Evolutionary conservation across 371 early-diverging fungal genomes (phyloP).

Genomic region (Mitosporidium daphniae): DNA sequence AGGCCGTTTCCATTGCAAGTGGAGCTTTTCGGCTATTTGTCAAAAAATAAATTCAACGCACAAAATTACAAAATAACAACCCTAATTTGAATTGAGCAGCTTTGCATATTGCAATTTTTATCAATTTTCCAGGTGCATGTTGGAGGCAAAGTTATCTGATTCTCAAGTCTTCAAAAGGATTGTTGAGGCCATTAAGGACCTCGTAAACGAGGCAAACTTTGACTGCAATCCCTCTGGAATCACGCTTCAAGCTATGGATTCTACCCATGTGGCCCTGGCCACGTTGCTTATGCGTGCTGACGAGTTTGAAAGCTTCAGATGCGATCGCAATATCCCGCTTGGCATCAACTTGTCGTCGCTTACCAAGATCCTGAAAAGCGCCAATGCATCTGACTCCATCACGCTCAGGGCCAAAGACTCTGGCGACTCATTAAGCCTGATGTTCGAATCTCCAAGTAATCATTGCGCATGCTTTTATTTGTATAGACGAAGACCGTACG

Average conservation of each 20-base stretch:
- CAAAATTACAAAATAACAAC: too few species aligned
- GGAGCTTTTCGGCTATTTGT: too few species aligned
- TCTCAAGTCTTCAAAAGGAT: constrained; percentile 32
- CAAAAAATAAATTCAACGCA: too few species aligned
- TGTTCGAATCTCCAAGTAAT: constrained; percentile 28
- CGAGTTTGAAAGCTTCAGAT: constrained; percentile 73
- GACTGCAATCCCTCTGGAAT: constrained; percentile 79
- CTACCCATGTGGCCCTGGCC: constrained; percentile 75
- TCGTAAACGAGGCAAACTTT: constrained; percentile 81
- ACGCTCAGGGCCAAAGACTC: constrained; percentile 44
- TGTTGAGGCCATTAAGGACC: constrained; percentile 77
- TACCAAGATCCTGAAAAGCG: constrained; percentile 67
- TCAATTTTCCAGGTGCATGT: too few species aligned
- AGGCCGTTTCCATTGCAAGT: too few species aligned
- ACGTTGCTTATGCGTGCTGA: constrained; percentile 41
- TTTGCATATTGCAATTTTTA: too few species aligned
- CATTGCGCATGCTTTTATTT: constrained; percentile 1
- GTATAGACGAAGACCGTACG: constrained; percentile 29
- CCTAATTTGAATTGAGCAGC: too few species aligned
- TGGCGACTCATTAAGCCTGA: constrained; percentile 32
- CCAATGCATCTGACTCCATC: constrained; percentile 52
- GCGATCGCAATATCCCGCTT: constrained; percentile 47
- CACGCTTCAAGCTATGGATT: constrained; percentile 92
- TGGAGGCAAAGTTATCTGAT: constrained; percentile 1
- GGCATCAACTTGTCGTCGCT: constrained; percentile 51